These are phyloP conservation scores for Podospora pseudopauciseta DNA, from an alignment of 495 filamentous ascomycete species.

Conservation along the genomic window DNA sequence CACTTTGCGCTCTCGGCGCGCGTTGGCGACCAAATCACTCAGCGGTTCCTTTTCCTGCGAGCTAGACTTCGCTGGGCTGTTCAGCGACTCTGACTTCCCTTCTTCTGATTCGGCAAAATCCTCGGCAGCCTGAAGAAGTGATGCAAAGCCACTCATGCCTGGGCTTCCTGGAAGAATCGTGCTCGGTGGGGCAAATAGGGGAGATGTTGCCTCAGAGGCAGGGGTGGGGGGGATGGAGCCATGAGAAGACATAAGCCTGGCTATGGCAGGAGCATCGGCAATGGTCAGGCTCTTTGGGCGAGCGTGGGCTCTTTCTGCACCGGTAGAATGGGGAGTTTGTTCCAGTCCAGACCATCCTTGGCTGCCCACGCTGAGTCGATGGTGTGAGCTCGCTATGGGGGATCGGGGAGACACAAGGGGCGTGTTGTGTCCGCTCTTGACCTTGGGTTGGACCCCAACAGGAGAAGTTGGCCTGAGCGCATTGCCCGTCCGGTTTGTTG, in stretches of 20 bases:
- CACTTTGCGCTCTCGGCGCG: constrained; percentile 88
- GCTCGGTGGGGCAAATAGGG: constrained; percentile 12
- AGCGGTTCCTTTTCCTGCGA: constrained; percentile 47
- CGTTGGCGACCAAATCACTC: constrained; percentile 72
- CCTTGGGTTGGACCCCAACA: constrained; percentile 34
- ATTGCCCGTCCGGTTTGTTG: constrained; percentile 28
- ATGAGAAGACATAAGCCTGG: constrained; percentile 21
- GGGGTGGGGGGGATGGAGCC: constrained; percentile 19
- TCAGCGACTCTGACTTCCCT: constrained; percentile 32
- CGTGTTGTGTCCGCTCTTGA: constrained; percentile 21
- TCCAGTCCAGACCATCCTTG: constrained; percentile 13
- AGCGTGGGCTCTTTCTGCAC: constrained; percentile 15
- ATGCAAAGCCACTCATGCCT: constrained; percentile 34
- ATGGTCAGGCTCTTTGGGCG: constrained; percentile 28
- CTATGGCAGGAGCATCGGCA: constrained; percentile 29
- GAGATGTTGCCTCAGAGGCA: constrained; percentile 27
- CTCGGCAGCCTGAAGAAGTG: constrained; percentile 48
- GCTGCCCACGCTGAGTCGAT: constrained; percentile 9
- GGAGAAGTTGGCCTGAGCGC: constrained; percentile 44
- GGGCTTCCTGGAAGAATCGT: constrained; percentile 17
- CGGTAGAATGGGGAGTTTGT: constrained; percentile 6
- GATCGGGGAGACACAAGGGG: constrained; percentile 22
- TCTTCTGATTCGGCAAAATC: constrained; percentile 39
- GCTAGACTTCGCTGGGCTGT: constrained; percentile 51
- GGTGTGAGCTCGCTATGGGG: constrained; percentile 11